Base-by-base conservation (phyloP, 352 stramenopile species). In the Pilasporangium apinafurcum region DNA sequence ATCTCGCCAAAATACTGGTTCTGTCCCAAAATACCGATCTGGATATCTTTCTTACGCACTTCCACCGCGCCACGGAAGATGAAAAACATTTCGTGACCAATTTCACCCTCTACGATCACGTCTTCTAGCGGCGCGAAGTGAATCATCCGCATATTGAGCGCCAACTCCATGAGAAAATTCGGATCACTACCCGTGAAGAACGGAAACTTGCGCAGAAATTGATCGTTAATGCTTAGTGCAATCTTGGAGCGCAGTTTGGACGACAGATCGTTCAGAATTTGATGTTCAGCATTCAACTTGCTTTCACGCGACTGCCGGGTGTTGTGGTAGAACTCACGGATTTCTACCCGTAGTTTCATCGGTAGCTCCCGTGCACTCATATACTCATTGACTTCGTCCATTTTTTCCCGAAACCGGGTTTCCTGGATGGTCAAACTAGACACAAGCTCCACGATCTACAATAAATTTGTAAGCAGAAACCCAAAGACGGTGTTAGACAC, bases 1-100 rank as follows among this genome's bases (percentile, higher is more conserved):
- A 90, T 90, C 37, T 90, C 77, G 21, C 77, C 77, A 56, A 90
- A 90, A 59, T 90, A 90, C 56, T 90, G 77, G 42, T 87, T 86
- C 46, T 90, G 65, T 18, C 71, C 72, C 2, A 90, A 61, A 16
- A 90, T 50, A 2, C 74, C 71, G 4, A 90, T 62, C 51, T 90
- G 77, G 22, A 69, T 37, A 13, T 60, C 70, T 9, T 60, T 65
- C 40, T 80, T 68, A 25, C 80, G 53, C 22, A 90, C 73, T 51
- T 90, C 77, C 26, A 87, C 77, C 8, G 81, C 74, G 2, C 77
- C 77, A 3, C 77, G 72, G 50, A 88, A 91, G 52, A 90, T 90
- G 52, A 87, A 90, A 44, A 90, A 90, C 78, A 90, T 90, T 42
- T 90, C 78, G 48, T 90, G 71, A 12, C 78, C 78, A 28, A 87